phyloP scores from a whole-genome alignment of 1,284 basidiomycete genomes.

The Mrakiaceae sp. region DNA sequence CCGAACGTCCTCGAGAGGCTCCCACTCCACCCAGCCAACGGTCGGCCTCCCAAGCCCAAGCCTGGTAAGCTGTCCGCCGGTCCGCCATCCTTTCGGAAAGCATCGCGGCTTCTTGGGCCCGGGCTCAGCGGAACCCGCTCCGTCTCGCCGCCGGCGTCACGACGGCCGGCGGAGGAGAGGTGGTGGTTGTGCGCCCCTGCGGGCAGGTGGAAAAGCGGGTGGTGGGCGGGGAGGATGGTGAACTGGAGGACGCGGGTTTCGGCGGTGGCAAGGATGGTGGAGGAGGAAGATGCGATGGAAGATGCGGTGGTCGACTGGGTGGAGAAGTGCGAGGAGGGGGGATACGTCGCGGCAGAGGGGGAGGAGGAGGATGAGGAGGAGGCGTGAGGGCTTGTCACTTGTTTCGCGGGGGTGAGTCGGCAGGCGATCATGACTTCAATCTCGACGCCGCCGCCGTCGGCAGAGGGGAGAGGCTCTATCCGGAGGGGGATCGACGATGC shows the following conservation, averaged over 20 bases:
- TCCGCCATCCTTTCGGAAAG: neutral
- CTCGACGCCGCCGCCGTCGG: neutral
- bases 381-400: too few species aligned
- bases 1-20: too few species aligned
- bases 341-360: neutral
- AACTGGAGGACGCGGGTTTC: neutral
- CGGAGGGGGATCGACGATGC: slow-evolving; percentile 8
- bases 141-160: neutral
- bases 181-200: neutral
- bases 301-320: neutral
- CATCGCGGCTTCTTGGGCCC: neutral
- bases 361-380: too few species aligned
- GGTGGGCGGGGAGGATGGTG: slow-evolving; percentile 2
- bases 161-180: neutral
- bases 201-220: slow-evolving; percentile 2
- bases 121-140: neutral
- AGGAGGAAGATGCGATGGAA: neutral
- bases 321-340: neutral
- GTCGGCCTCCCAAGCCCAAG: too few species aligned
- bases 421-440: neutral
- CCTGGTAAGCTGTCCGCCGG: neutral
- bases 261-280: neutral
- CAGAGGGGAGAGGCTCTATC: neutral
- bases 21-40: too few species aligned
- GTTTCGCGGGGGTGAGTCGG: too few species aligned